These are phyloP conservation scores for Aleurites moluccanus DNA, from an alignment of 441 rosid genomes.

Conservation along the genomic window DNA sequence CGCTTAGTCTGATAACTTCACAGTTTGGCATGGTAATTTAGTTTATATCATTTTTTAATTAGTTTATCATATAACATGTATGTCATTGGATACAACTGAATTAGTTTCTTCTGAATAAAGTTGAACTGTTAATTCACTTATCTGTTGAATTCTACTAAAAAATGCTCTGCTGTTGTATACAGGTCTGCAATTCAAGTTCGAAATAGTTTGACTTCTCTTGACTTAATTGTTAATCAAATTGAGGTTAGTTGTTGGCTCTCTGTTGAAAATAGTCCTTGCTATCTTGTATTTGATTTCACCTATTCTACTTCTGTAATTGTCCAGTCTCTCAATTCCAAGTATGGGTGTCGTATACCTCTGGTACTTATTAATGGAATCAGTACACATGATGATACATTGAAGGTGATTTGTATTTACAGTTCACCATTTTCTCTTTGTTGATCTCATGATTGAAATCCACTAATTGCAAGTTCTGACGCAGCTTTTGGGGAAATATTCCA, in stretches of 20 bases:
- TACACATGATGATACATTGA: conserved; percentile 41
- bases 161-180: conserved; percentile 8
- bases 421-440: conserved; percentile 15
- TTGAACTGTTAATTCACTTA: neutral
- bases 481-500: conserved; percentile 54
- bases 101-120: neutral
- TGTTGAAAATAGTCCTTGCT: neutral
- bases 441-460: conserved; percentile 13
- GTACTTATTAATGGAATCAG: conserved; percentile 45
- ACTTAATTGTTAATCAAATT: conserved; percentile 49
- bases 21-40: neutral
- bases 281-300: conserved; percentile 8
- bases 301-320: conserved; percentile 19
- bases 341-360: conserved; percentile 55
- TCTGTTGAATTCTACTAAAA: conserved; percentile 6
- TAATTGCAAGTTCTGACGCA: conserved; percentile 28
- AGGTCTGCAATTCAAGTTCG: conserved; percentile 59
- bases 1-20: neutral
- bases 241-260: conserved; percentile 37
- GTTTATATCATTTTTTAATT: neutral
- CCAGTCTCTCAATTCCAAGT: conserved; percentile 58
- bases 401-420: conserved; percentile 39
- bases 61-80: neutral
- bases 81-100: neutral
- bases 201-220: conserved; percentile 50